Base-by-base conservation (phyloP, 805 yeast species). In the Spathaspora passalidarum region DNA sequence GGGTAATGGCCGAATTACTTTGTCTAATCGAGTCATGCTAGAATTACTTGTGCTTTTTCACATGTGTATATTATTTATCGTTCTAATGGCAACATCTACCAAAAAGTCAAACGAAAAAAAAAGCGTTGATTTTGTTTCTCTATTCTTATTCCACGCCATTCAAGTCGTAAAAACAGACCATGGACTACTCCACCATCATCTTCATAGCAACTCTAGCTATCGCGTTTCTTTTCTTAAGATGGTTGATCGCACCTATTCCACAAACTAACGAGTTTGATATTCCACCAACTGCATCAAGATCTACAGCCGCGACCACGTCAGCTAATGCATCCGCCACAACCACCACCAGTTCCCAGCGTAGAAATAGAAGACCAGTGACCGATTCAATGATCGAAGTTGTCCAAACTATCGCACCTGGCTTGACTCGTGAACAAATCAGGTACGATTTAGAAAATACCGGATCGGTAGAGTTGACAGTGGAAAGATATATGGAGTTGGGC, bases 341-440 rank as follows among this genome's bases (percentile, higher is more conserved):
- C 3, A 18, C 11, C 14, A 32, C 42, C 20, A 34, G 13, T 16
- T 26, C 37, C 9, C 25, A 34, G 43, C 40, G 48, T 45, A 44
- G 55, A 53, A 29, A 44, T 47, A 35, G 75, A 40, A 75, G 87
- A 47, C 68, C 62, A 11, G 82, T 85, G 18, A 81, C 84, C 2
- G 72, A 70, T 4, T 79, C 78, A 47, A 92, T 92, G 98, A 74
- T 92, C 38, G 94, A 86, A 51, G 83, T 87, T 0, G 97, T 92
- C 2, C 86, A 82, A 54, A 81, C 89, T 36, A 72, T 92, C 45
- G 96, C 90, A 0, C 97, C 97, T 3, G 72, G 73, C 17, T 67
- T 88, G 25, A 73, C 86, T 1, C 75, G 66, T 3, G 86, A 78
- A 6, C 95, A 87, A 59, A 88, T 94, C 49, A 73, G 82, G 49